phyloP scores from a whole-genome alignment of 148 eudicot genomes.

The Silene conica region DNA sequence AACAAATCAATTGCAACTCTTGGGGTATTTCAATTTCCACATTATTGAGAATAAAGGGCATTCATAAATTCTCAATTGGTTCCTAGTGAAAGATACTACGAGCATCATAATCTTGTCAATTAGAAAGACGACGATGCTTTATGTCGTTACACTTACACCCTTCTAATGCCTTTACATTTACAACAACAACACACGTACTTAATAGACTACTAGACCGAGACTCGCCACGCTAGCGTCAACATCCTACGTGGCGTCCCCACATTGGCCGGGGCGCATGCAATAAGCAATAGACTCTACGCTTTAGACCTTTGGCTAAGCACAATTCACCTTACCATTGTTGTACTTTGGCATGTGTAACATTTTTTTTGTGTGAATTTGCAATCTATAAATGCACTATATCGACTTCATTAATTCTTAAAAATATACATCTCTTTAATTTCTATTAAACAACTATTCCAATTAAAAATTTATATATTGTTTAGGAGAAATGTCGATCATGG shows the following conservation, averaged over 20 bases:
- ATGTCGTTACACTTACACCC: too few species aligned
- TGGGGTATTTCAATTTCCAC: background rate
- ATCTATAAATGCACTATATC: background rate
- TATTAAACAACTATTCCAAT: background rate
- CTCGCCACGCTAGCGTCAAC: background rate
- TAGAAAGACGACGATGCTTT: too few species aligned
- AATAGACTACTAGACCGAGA: background rate
- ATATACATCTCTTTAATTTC: background rate
- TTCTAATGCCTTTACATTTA: background rate
- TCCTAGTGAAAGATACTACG: too few species aligned
- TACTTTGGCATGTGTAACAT: background rate
- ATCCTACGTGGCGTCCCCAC: slow-evolving; percentile 6
- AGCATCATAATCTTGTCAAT: too few species aligned
- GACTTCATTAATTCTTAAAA: background rate
- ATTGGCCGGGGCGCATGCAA: background rate
- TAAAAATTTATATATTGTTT: too few species aligned
- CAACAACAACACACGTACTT: background rate
- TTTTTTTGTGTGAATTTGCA: background rate
- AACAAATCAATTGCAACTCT: background rate
- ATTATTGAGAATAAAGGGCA: too few species aligned
- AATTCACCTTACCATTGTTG: background rate
- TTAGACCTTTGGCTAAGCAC: background rate
- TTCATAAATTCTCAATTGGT: too few species aligned
- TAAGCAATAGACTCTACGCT: background rate
- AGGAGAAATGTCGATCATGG: background rate